These are phyloP conservation scores for Lumnitzera littorea DNA, from an alignment of 345 rosid genomes.

Conservation along the genomic window DNA sequence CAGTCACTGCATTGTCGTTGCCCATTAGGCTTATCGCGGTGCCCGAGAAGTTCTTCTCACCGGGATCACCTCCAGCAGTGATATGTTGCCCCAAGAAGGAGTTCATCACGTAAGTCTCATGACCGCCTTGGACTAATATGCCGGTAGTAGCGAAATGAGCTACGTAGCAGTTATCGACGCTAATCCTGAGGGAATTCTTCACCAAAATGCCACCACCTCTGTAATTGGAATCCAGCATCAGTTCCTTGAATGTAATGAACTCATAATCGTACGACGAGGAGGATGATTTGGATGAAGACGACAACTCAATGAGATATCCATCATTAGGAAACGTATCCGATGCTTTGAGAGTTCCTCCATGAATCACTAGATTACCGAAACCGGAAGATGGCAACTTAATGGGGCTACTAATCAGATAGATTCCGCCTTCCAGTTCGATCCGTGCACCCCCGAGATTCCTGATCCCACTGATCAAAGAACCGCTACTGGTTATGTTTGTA, in stretches of 20 bases:
- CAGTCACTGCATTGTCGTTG: conserved; percentile 80
- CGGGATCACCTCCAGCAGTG: conserved; percentile 75
- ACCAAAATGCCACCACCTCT: conserved; percentile 54
- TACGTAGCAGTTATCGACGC: conserved; percentile 45
- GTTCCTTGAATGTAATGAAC: conserved; percentile 49
- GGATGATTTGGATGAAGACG: conserved; percentile 22
- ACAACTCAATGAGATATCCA: conserved; percentile 45
- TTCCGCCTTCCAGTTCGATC: conserved; percentile 74
- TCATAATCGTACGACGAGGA: conserved; percentile 33
- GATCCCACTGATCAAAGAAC: conserved; percentile 51
- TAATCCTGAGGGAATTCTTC: conserved; percentile 44
- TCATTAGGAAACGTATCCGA: conserved; percentile 52
- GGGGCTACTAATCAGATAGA: conserved; percentile 56
- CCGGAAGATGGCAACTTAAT: conserved; percentile 57
- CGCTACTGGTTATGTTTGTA: conserved; percentile 17
- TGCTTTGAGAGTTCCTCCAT: conserved; percentile 66
- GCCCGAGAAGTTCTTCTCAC: conserved; percentile 67
- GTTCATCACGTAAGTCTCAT: conserved; percentile 65
- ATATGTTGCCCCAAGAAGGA: conserved; percentile 87
- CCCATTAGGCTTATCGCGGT: conserved; percentile 63
- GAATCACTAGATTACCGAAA: conserved; percentile 58
- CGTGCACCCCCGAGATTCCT: conserved; percentile 71
- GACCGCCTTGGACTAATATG: conserved; percentile 50
- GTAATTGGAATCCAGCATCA: conserved; percentile 58
- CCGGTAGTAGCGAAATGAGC: conserved; percentile 65